phyloP scores from a whole-genome alignment of 129 eudicot genomes.

The Dittrichia graveolens region DNA sequence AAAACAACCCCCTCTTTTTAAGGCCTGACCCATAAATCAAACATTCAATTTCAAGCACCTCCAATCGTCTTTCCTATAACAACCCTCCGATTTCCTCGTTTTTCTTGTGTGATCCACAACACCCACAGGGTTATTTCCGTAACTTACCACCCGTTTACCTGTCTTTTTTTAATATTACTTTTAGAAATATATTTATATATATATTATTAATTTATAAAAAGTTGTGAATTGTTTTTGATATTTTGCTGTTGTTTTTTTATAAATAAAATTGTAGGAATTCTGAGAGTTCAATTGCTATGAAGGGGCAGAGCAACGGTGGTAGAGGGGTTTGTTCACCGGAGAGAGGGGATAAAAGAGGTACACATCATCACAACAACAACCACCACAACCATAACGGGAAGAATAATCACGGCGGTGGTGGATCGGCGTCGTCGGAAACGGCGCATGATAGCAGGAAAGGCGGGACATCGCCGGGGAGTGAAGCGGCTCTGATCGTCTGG shows the following conservation, averaged over 20 bases:
- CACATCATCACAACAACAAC: slow-evolving; percentile 16
- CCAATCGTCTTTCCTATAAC: slow-evolving; percentile 31
- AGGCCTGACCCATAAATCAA: slow-evolving; percentile 36
- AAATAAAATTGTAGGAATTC: slow-evolving; percentile 48
- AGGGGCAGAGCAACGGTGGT: slow-evolving; percentile 68
- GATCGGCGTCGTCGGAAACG: slow-evolving; percentile 70
- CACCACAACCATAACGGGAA: slow-evolving; percentile 19
- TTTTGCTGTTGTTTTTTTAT: neutral
- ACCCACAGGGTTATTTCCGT: slow-evolving; percentile 43
- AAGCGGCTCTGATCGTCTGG: slow-evolving; percentile 63
- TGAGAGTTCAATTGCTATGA: slow-evolving; percentile 64
- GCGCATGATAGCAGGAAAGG: slow-evolving; percentile 56
- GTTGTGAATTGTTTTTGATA: slow-evolving; percentile 1
- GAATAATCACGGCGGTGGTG: slow-evolving; percentile 39
- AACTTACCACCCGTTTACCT: slow-evolving; percentile 24
- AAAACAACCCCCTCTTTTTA: slow-evolving; percentile 38
- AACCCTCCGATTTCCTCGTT: slow-evolving; percentile 29
- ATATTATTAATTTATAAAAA: neutral
- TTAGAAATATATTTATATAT: neutral
- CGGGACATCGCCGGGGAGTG: slow-evolving; percentile 67
- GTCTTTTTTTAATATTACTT: slow-evolving; percentile 4
- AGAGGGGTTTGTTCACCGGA: slow-evolving; percentile 75
- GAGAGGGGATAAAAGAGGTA: slow-evolving; percentile 43
- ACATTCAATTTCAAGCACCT: slow-evolving; percentile 19
- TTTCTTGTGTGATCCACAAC: slow-evolving; percentile 29